Conservation (phyloP, 345 rosid genomes). For the sweet orange (Citrus sinensis) region DVS_A1.0 CM039162.1:400001-400500, state of each 20-base stretch:
- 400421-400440: slow-evolving; percentile 86
- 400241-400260: slow-evolving; percentile 74
- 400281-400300: slow-evolving; percentile 52
- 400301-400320: slow-evolving; percentile 74
- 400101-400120: slow-evolving; percentile 69
- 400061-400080: slow-evolving; percentile 89
- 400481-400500: slow-evolving; percentile 89
- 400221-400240: slow-evolving; percentile 86
- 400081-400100: slow-evolving; percentile 99
- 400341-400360: slow-evolving; percentile 74
- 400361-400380: slow-evolving; percentile 77
- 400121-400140: slow-evolving; percentile 91
- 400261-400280: slow-evolving; percentile 79
- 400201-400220: slow-evolving; percentile 92
- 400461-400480: slow-evolving; percentile 61
- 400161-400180: slow-evolving; percentile 71
- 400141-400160: slow-evolving; percentile 93
- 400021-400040: slow-evolving; percentile 87
- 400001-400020: slow-evolving; percentile 79
- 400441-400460: slow-evolving; percentile 66
- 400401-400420: slow-evolving; percentile 87
- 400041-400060: slow-evolving; percentile 74
- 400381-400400: slow-evolving; percentile 82
- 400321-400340: slow-evolving; percentile 71
- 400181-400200: slow-evolving; percentile 86